These are phyloP conservation scores for Candida gigantensis DNA, from an alignment of 1,139 yeast species.

Conservation along the genomic window DNA sequence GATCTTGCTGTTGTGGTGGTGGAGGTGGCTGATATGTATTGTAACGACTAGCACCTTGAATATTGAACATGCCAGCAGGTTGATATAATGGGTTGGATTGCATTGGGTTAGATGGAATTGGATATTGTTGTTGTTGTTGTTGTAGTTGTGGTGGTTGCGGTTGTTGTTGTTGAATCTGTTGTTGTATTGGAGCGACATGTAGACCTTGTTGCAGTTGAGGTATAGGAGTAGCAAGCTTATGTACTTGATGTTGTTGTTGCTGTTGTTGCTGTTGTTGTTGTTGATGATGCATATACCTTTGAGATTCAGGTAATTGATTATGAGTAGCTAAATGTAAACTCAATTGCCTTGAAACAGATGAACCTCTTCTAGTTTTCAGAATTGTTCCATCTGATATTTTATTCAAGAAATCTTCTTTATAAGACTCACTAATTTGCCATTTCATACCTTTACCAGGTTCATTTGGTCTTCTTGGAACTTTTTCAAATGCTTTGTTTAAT, in stretches of 20 bases:
- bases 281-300: constrained; percentile 22
- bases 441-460: constrained; percentile 99
- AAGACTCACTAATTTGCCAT: constrained; percentile 91
- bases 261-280: constrained; percentile 18
- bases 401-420: constrained; percentile 78
- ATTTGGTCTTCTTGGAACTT: constrained; percentile 90
- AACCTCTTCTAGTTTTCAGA: constrained; percentile 74
- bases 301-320: constrained; percentile 61
- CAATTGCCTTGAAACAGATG: constrained; percentile 74
- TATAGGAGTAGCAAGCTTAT: too few relatives aligned
- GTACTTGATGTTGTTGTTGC: constrained; percentile 19
- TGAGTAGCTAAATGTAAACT: constrained; percentile 76
- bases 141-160: constrained; percentile 9
- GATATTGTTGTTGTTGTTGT: constrained; percentile 7
- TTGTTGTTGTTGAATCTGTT: constrained; percentile 17
- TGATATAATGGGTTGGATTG: constrained; percentile 26
- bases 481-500: constrained; percentile 69
- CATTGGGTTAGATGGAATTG: constrained; percentile 21
- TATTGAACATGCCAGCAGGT: constrained; percentile 20
- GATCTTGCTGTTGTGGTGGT: too few relatives aligned
- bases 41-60: constrained; percentile 10
- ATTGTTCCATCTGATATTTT: constrained; percentile 76
- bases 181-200: constrained; percentile 14
- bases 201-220: constrained; percentile 24
- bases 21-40: constrained; percentile 13